phyloP scores from a whole-genome alignment of 2,329 filamentous ascomycete species.

The Thielaviopsis euricoi region DNA sequence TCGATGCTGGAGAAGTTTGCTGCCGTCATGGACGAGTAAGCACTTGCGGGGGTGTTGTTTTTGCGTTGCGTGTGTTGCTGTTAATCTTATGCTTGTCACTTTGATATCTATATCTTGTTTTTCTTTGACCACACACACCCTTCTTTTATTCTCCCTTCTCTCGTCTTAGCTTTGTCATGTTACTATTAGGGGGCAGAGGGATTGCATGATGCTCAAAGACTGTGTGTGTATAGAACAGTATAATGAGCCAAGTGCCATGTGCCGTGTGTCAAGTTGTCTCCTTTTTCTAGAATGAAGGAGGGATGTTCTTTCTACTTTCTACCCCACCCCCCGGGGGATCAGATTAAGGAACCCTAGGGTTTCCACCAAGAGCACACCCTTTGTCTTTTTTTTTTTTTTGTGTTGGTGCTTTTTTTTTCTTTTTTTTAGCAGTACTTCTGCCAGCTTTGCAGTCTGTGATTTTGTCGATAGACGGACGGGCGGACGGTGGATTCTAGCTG shows the following conservation, averaged over 20 bases:
- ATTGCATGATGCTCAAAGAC: too few species aligned
- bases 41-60: slow-evolving; percentile 1
- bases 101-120: neutral
- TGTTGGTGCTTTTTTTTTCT: too few species aligned
- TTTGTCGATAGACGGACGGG: too few species aligned
- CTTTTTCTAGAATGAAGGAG: neutral
- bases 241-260: neutral
- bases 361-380: too few species aligned
- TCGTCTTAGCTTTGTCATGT: neutral
- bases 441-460: too few species aligned
- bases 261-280: neutral
- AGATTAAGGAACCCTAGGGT: too few species aligned
- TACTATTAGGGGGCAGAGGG: neutral
- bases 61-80: neutral
- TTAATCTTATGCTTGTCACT: neutral
- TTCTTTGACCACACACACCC: neutral
- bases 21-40: slow-evolving; percentile 83
- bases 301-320: too few species aligned
- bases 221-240: neutral
- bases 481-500: too few species aligned
- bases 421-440: too few species aligned
- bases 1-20: slow-evolving; percentile 96
- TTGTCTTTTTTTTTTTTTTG: too few species aligned
- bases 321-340: too few species aligned
- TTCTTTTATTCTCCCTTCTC: neutral